These are phyloP conservation scores for Craterostigma plantagineum DNA, from an alignment of 257 asterid genomes.

Conservation along the genomic window DNA sequence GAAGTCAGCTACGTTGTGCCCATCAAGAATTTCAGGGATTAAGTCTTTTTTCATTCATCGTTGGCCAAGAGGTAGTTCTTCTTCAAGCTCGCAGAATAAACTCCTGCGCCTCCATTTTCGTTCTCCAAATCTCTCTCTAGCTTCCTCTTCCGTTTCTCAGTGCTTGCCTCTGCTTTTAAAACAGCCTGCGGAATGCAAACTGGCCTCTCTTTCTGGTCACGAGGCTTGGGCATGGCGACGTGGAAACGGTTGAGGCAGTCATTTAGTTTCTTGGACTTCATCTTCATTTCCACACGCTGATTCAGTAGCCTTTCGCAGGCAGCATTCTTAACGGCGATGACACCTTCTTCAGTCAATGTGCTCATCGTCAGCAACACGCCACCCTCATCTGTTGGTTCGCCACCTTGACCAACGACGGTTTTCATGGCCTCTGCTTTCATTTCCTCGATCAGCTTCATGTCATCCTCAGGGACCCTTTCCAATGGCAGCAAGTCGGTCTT, in stretches of 20 bases:
- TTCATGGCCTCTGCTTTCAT: slow-evolving; percentile 89
- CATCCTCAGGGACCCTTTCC: slow-evolving; percentile 65
- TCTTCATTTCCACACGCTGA: slow-evolving; percentile 80
- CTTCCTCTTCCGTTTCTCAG: slow-evolving; percentile 46
- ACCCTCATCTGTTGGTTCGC: slow-evolving; percentile 48
- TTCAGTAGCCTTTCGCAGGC: slow-evolving; percentile 84
- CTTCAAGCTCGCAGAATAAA: slow-evolving; percentile 86
- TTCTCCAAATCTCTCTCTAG: slow-evolving; percentile 82
- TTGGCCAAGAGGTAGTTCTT: slow-evolving; percentile 65
- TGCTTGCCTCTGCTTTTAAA: slow-evolving; percentile 43
- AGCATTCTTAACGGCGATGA: slow-evolving; percentile 70
- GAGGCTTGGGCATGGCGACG: slow-evolving; percentile 81
- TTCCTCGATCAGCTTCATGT: slow-evolving; percentile 63
- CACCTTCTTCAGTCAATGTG: slow-evolving; percentile 85
- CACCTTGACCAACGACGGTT: slow-evolving; percentile 80
- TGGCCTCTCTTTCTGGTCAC: slow-evolving; percentile 79
- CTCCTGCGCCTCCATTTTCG: slow-evolving; percentile 99
- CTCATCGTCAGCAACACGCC: slow-evolving; percentile 84
- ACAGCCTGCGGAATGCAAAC: slow-evolving; percentile 71
- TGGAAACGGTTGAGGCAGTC: slow-evolving; percentile 88
- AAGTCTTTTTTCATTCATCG: slow-evolving; percentile 79
- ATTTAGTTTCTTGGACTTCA: slow-evolving; percentile 75
- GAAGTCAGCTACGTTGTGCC: slow-evolving; percentile 87
- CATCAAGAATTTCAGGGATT: slow-evolving; percentile 79
- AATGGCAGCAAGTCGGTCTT: slow-evolving; percentile 85